Evolutionary conservation across 306 rosid genomes (phyloP).

Genomic region (Mimosa bimucronata): DNA sequence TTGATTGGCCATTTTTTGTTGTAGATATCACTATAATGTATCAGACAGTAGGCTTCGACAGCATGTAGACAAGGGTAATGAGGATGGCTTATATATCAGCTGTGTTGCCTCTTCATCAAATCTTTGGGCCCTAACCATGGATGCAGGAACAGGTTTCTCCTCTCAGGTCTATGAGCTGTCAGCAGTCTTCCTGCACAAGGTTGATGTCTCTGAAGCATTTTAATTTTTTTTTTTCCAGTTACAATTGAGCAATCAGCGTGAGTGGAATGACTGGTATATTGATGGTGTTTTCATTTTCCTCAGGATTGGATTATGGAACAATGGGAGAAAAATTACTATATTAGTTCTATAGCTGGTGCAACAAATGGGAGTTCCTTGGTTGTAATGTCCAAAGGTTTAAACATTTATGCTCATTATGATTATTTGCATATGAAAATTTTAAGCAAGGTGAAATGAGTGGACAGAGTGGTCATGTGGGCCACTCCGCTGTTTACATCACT

Average conservation of each 20-base stretch:
- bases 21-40: slow-evolving; percentile 91
- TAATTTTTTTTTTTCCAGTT: slow-evolving; percentile 9
- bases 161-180: slow-evolving; percentile 91
- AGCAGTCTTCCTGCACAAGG: slow-evolving; percentile 85
- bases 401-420: neutral
- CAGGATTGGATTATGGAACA: slow-evolving; percentile 99
- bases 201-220: slow-evolving; percentile 27
- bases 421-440: neutral
- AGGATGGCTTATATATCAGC: slow-evolving; percentile 88
- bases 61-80: slow-evolving; percentile 94
- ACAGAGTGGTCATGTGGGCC: neutral
- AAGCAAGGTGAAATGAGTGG: neutral
- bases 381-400: slow-evolving; percentile 93
- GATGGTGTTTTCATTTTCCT: slow-evolving; percentile 36
- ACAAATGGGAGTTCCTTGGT: slow-evolving; percentile 90
- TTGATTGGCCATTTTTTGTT: slow-evolving; percentile 41
- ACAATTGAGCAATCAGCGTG: slow-evolving; percentile 14
- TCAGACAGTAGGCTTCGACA: slow-evolving; percentile 84
- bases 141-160: slow-evolving; percentile 90
- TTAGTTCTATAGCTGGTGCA: slow-evolving; percentile 93
- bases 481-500: neutral
- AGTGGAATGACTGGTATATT: slow-evolving; percentile 25
- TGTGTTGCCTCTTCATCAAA: slow-evolving; percentile 76
- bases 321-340: slow-evolving; percentile 92
- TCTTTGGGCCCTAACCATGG: slow-evolving; percentile 94